Evolutionary conservation across 306 rosid species (phyloP).

Genomic region (Lupinus albus): DNA sequence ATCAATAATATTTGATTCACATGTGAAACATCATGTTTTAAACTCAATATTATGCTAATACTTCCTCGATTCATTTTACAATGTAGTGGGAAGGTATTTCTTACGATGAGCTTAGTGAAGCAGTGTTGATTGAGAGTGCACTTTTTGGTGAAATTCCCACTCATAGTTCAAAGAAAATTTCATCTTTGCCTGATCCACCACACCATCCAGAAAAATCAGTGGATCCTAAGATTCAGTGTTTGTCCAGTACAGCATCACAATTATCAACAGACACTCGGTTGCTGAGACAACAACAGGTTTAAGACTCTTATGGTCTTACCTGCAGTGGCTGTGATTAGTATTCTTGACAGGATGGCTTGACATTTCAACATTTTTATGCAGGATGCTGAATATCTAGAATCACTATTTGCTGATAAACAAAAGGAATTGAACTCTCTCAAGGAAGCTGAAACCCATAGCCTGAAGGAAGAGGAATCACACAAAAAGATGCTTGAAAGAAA

Average conservation of each 20-base stretch:
- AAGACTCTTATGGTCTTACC: conserved; percentile 35
- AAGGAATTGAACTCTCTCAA: conserved; percentile 48
- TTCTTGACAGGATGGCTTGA: conserved; percentile 30
- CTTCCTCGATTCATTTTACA: conserved; percentile 33
- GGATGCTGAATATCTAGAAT: conserved; percentile 62
- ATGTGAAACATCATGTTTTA: conserved; percentile 22
- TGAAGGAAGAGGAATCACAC: conserved; percentile 44
- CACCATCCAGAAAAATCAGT: conserved; percentile 40
- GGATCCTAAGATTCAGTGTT: conserved; percentile 41
- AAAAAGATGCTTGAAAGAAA: conserved; percentile 39
- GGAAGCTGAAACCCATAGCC: conserved; percentile 48
- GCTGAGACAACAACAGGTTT: conserved; percentile 72
- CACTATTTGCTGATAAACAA: conserved; percentile 54
- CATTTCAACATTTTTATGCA: conserved; percentile 42
- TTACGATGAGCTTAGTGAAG: conserved; percentile 73
- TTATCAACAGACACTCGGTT: conserved; percentile 47
- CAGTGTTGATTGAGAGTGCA: conserved; percentile 66
- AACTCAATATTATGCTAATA: conserved; percentile 32
- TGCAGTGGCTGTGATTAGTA: conserved; percentile 27
- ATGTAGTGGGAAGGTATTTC: conserved; percentile 76
- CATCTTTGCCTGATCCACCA: conserved; percentile 46
- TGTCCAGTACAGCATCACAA: conserved; percentile 37
- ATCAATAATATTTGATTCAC: conserved; percentile 6
- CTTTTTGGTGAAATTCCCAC: conserved; percentile 51
- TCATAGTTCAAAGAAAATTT: conserved; percentile 37